Evolutionary conservation across 371 early-diverging fungal species (phyloP).

Genomic region (Chytridiales sp.): DNA sequence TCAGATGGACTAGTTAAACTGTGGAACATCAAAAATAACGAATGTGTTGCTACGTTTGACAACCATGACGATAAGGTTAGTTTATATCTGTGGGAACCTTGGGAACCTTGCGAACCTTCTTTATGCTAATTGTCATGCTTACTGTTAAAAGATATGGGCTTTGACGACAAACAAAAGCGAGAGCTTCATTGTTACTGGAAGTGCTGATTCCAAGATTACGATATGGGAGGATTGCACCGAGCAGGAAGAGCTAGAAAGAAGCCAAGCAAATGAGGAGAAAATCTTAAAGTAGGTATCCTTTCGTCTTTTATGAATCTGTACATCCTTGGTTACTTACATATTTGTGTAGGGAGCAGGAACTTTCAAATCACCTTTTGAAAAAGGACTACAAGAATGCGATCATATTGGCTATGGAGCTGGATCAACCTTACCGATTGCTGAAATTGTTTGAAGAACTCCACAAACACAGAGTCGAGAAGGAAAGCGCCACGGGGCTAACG

Average conservation of each 20-base stretch:
- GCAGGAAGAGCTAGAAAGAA: conserved; percentile 67
- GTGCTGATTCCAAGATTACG: conserved; percentile 85
- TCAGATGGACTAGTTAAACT: conserved; percentile 93
- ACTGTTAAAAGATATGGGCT: conserved; percentile 77
- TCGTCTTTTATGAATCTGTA: conserved; percentile 4
- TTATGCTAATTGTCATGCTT: conserved; percentile 12
- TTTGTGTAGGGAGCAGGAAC: conserved; percentile 76
- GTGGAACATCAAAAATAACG: conserved; percentile 88
- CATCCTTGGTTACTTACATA: background rate
- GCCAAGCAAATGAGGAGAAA: conserved; percentile 62
- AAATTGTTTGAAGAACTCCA: conserved; percentile 69
- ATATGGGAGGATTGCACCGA: conserved; percentile 93
- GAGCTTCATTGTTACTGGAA: conserved; percentile 76
- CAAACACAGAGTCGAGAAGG: conserved; percentile 33
- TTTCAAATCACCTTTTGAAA: conserved; percentile 77
- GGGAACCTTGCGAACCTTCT: background rate
- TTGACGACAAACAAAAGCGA: conserved; percentile 75
- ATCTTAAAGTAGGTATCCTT: conserved; percentile 59
- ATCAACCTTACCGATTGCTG: conserved; percentile 83
- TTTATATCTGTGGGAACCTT: conserved; percentile 6
- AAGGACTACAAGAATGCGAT: conserved; percentile 94
- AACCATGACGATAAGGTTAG: conserved; percentile 90
- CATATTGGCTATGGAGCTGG: conserved; percentile 81
- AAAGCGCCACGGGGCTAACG: conserved; percentile 61
- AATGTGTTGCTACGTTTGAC: conserved; percentile 88